Conservation (phyloP, 1,284 basidiomycete species). For the Heimioporus retisporus region DNA sequence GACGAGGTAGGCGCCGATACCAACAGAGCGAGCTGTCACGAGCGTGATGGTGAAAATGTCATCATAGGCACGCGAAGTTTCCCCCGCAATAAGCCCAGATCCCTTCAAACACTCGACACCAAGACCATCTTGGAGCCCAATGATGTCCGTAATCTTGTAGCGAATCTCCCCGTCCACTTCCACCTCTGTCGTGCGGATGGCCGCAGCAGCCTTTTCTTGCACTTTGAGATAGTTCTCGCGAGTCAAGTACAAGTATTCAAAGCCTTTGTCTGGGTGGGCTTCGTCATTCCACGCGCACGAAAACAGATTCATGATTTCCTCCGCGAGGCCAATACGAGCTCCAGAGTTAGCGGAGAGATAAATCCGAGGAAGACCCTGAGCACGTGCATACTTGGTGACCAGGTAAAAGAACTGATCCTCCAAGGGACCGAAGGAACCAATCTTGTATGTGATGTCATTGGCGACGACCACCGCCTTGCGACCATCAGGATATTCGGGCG, state of each 20-base stretch:
- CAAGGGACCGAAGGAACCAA: constrained; percentile 96
- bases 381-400: constrained; percentile 94
- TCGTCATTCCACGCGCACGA: constrained; percentile 93
- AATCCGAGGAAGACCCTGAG: constrained; percentile 91
- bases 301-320: constrained; percentile 93
- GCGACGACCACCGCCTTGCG: constrained; percentile 93
- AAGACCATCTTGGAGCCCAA: constrained; percentile 97
- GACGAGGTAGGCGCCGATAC: constrained; percentile 99
- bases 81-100: constrained; percentile 98
- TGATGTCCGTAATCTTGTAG: constrained; percentile 97
- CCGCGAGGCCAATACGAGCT: constrained; percentile 96
- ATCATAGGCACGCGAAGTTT: constrained; percentile 98
- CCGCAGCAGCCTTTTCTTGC: constrained; percentile 82
- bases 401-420: constrained; percentile 99
- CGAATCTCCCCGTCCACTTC: constrained; percentile 89
- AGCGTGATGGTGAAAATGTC: constrained; percentile 99
- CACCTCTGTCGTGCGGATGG: constrained; percentile 88
- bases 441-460: constrained; percentile 99
- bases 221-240: constrained; percentile 88
- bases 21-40: constrained; percentile 98
- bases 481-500: constrained; percentile 94
- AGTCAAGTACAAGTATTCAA: constrained; percentile 97
- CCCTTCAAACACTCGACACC: constrained; percentile 98
- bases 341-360: constrained; percentile 99
- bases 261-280: constrained; percentile 91